phyloP scores from a whole-genome alignment of 2,329 filamentous ascomycete species.

The Neonectria neomacrospora region DNA sequence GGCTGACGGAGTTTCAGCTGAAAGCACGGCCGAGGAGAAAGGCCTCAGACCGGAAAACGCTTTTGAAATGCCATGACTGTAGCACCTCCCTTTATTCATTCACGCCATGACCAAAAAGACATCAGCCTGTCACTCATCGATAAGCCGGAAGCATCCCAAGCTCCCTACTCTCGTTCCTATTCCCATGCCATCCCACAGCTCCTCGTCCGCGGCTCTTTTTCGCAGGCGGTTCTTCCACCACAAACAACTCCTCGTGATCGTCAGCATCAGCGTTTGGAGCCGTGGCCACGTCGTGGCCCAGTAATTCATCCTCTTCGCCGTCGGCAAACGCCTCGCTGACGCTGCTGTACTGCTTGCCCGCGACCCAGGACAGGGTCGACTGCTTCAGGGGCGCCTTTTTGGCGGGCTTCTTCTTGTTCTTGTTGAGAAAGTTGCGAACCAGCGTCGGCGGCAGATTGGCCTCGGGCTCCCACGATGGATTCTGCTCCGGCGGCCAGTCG shows the following conservation, averaged over 20 bases:
- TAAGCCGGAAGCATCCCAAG: slow-evolving; percentile 22
- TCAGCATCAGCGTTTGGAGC: slow-evolving; percentile 3
- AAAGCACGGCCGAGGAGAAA: background rate
- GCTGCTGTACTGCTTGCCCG: slow-evolving; percentile 40
- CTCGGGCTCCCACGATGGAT: slow-evolving; percentile 69
- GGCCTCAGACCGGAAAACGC: too few relatives aligned
- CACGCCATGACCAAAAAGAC: background rate
- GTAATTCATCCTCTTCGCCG: slow-evolving; percentile 21
- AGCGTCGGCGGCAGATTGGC: slow-evolving; percentile 58
- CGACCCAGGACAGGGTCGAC: slow-evolving; percentile 38
- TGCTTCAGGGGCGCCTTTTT: slow-evolving; percentile 38
- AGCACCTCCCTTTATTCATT: slow-evolving; percentile 17
- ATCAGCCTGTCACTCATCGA: slow-evolving; percentile 9
- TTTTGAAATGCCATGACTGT: background rate
- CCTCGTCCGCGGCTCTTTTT: slow-evolving; percentile 27
- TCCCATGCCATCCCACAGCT: slow-evolving; percentile 8
- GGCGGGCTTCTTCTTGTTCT: slow-evolving; percentile 33
- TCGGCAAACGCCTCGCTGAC: slow-evolving; percentile 47
- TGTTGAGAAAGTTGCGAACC: slow-evolving; percentile 55
- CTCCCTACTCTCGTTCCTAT: slow-evolving; percentile 12
- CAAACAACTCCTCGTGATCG: slow-evolving; percentile 42
- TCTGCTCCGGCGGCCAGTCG: slow-evolving; percentile 65
- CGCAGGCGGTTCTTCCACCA: slow-evolving; percentile 44
- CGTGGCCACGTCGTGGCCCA: background rate
- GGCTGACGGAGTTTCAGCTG: background rate